These are phyloP conservation scores for Cutaneotrichosporon sp. DNA, from an alignment of 1,284 basidiomycete genomes.

Conservation along the genomic window DNA sequence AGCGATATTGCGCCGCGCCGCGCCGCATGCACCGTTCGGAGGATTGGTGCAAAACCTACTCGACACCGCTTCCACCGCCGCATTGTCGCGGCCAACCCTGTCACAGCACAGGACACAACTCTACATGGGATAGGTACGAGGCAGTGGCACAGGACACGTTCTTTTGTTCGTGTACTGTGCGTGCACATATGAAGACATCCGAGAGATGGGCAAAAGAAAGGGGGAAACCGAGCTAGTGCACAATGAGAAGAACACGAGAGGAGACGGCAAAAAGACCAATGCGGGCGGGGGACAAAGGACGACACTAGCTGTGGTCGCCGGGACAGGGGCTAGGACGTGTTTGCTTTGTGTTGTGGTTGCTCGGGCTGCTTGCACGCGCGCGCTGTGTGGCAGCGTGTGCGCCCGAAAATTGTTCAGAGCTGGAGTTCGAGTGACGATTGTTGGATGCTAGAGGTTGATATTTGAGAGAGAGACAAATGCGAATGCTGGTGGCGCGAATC, in stretches of 20 bases:
- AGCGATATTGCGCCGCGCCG: too few relatives aligned
- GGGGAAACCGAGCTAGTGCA: conserved; percentile 9
- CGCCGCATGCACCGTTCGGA: too few relatives aligned
- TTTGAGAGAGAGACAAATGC: conserved; percentile 3
- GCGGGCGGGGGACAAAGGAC: not conserved
- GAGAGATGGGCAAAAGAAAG: not conserved
- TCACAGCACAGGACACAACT: too few relatives aligned
- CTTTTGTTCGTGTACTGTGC: too few relatives aligned
- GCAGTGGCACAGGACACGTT: too few relatives aligned
- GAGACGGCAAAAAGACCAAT: not conserved
- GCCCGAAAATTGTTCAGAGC: not conserved
- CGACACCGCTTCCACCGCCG: too few relatives aligned
- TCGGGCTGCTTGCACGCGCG: too few relatives aligned
- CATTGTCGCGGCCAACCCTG: too few relatives aligned
- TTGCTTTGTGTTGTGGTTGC: too few relatives aligned
- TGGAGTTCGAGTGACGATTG: not conserved
- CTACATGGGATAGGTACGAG: too few relatives aligned
- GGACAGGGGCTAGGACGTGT: not conserved
- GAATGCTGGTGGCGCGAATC: conserved; percentile 8
- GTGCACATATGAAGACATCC: not conserved
- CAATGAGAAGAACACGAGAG: not conserved
- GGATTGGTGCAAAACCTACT: not conserved
- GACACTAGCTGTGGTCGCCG: not conserved
- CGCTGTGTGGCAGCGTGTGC: too few relatives aligned
- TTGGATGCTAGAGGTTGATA: not conserved